These are phyloP conservation scores for Kodamaea laetipori DNA, from an alignment of 805 yeast genomes.

Conservation along the genomic window DNA sequence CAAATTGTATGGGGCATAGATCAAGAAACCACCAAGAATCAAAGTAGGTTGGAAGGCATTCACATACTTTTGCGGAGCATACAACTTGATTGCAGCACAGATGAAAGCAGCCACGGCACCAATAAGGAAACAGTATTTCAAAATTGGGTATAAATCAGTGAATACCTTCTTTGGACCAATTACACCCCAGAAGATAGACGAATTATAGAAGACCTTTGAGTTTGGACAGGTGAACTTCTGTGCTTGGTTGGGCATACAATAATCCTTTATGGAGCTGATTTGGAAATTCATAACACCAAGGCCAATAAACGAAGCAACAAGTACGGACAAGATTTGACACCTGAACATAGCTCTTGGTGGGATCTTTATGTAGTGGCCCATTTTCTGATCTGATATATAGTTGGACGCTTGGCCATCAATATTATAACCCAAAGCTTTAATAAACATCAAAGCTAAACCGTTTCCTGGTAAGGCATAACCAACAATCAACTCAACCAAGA, in stretches of 20 bases:
- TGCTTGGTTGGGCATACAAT: conserved; percentile 22
- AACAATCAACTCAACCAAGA: conserved; percentile 38
- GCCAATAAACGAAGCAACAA: conserved; percentile 24
- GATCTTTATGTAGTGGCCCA: conserved; percentile 65
- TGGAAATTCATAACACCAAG: conserved; percentile 26
- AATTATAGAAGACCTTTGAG: conserved; percentile 44
- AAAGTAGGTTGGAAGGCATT: conserved; percentile 38
- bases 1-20: conserved; percentile 37
- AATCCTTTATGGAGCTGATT: conserved; percentile 19
- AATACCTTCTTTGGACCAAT: conserved; percentile 41
- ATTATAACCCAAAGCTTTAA: conserved; percentile 61
- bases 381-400: conserved; percentile 57
- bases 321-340: conserved; percentile 28
- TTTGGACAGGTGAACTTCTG: conserved; percentile 35
- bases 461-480: conserved; percentile 43
- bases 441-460: conserved; percentile 42
- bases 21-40: conserved; percentile 34
- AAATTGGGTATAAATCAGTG: conserved; percentile 34
- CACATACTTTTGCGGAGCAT: conserved; percentile 20
- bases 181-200: conserved; percentile 67
- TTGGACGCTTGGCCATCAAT: conserved; percentile 59
- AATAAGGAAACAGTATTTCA: conserved; percentile 37
- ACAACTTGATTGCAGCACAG: conserved; percentile 19
- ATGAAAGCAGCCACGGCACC: conserved; percentile 32
- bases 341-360: conserved; percentile 63